Evolutionary conservation across 352 stramenopile species (phyloP).

Genomic region (Globisporangium echinulatum): DNA sequence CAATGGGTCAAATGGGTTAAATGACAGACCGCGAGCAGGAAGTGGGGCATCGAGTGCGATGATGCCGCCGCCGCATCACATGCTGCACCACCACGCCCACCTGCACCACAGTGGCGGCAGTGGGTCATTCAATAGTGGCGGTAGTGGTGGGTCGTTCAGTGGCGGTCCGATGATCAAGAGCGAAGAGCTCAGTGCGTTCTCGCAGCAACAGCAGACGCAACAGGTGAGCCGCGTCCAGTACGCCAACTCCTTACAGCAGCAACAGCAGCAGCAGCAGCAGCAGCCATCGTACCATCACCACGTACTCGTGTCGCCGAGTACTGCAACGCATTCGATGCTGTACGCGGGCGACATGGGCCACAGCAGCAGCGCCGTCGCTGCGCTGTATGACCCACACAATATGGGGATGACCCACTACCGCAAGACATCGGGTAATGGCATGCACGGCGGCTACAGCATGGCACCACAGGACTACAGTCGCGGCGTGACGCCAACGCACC

Average conservation of each 20-base stretch:
- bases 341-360: constrained; percentile 31
- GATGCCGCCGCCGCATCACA: constrained; percentile 12
- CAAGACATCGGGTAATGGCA: constrained; percentile 16
- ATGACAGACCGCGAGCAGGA: constrained; percentile 31
- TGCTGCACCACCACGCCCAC: constrained; percentile 16
- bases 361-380: background rate
- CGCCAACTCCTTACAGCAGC: constrained; percentile 14
- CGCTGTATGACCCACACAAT: constrained; percentile 32
- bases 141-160: constrained; percentile 23
- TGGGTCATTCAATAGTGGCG: background rate
- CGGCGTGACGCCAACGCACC: constrained; percentile 9
- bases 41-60: constrained; percentile 8
- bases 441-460: too few relatives aligned
- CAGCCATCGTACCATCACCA: constrained; percentile 6
- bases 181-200: constrained; percentile 54
- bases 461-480: constrained; percentile 21
- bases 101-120: background rate
- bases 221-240: constrained; percentile 21
- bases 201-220: constrained; percentile 35
- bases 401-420: constrained; percentile 39
- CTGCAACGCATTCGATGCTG: constrained; percentile 22
- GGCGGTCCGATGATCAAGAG: constrained; percentile 53
- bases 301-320: constrained; percentile 6
- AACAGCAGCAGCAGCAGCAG: constrained; percentile 13
- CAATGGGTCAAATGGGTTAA: too few relatives aligned